A percentile compares a stretch with the other conserved stretches of the same genome.
phyloP scores from a whole-genome alignment of 805 yeast species.

The Candida caryicola region DNA sequence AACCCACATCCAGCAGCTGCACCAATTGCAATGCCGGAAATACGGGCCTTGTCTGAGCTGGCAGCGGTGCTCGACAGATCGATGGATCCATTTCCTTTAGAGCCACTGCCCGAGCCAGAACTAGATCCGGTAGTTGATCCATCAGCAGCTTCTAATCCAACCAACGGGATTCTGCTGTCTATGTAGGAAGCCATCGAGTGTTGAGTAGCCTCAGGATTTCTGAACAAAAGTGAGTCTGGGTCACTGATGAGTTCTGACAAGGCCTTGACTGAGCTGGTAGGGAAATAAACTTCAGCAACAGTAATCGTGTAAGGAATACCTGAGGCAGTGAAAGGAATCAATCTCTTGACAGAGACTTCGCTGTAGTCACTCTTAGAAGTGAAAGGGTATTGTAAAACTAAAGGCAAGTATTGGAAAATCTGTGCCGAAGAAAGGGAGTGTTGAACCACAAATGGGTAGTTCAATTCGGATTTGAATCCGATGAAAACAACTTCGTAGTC shows the following conservation, averaged over 20 bases:
- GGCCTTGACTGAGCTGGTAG: conserved; percentile 45
- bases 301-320: conserved; percentile 66
- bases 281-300: conserved; percentile 85
- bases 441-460: conserved; percentile 78
- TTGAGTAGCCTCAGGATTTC: conserved; percentile 54
- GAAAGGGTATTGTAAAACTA: conserved; percentile 64
- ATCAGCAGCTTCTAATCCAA: conserved; percentile 34
- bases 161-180: conserved; percentile 65
- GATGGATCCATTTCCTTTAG: conserved; percentile 33
- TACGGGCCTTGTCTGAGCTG: conserved; percentile 33
- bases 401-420: conserved; percentile 81
- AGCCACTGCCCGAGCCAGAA: conserved; percentile 4
- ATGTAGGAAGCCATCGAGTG: conserved; percentile 62
- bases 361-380: conserved; percentile 25
- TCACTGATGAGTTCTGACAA: conserved; percentile 52
- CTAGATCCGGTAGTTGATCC: conserved; percentile 8
- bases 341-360: conserved; percentile 57
- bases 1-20: conserved; percentile 72
- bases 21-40: conserved; percentile 81
- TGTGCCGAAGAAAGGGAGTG: conserved; percentile 78
- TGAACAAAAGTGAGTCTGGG: conserved; percentile 56
- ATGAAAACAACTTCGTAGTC: conserved; percentile 58
- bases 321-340: conserved; percentile 69
- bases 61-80: conserved; percentile 19
- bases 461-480: conserved; percentile 76